phyloP scores from a whole-genome alignment of 2,329 filamentous ascomycete species.

The Aspergillus intermedius region DNA sequence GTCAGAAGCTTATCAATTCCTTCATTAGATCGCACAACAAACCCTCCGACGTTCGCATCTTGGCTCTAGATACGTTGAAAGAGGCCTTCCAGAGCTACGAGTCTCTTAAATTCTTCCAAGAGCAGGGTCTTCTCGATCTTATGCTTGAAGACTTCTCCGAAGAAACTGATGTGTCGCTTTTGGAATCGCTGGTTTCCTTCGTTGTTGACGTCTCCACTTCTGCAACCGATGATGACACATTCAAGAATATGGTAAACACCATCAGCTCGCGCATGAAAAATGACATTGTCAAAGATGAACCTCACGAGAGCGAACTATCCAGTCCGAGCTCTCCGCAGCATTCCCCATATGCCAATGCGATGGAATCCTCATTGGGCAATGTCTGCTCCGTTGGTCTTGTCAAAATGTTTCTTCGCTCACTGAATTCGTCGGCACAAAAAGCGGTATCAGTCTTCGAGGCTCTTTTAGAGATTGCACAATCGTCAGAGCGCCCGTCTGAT shows the following conservation, averaged over 20 bases:
- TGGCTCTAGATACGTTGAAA: constrained; percentile 33
- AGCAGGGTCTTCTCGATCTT: constrained; percentile 26
- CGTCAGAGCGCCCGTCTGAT: constrained; percentile 56
- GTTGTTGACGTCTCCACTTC: constrained; percentile 28
- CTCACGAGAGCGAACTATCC: constrained; percentile 37
- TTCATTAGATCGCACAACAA: constrained; percentile 35
- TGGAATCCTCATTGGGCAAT: constrained; percentile 43
- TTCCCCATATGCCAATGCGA: constrained; percentile 22
- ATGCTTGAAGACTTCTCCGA: constrained; percentile 30
- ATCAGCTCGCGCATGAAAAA: constrained; percentile 31
- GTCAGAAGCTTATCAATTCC: constrained; percentile 28
- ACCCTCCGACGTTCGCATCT: constrained; percentile 33
- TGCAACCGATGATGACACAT: constrained; percentile 24
- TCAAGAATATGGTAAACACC: constrained; percentile 27
- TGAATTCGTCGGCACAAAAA: constrained; percentile 61
- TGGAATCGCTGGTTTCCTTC: constrained; percentile 35
- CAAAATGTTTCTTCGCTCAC: constrained; percentile 66
- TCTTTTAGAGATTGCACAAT: constrained; percentile 58
- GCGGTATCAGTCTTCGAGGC: constrained; percentile 56
- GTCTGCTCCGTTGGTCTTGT: constrained; percentile 66
- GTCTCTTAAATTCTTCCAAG: constrained; percentile 23
- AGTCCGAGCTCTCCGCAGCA: constrained; percentile 22
- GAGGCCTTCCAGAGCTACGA: constrained; percentile 32
- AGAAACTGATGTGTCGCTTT: constrained; percentile 32
- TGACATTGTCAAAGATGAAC: constrained; percentile 26